Evolutionary conservation across 176 grass and related monocot genomes (phyloP), one percentile per base, ranked within the genome.

Genomic region (Phoenix dactylifera): DNA sequence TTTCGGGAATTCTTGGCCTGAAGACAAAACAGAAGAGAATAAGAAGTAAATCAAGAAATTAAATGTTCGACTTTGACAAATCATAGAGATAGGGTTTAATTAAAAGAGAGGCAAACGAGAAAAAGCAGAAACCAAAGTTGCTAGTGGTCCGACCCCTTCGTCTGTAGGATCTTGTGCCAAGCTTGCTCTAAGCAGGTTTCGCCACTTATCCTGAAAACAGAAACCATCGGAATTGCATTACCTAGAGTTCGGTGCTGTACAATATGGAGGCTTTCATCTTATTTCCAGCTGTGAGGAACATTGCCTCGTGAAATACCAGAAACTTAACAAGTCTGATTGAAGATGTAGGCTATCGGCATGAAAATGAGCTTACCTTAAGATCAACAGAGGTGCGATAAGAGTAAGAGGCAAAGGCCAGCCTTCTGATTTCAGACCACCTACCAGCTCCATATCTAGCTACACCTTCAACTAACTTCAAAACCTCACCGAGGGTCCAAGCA

Each of bases 371-470:
- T 22, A 89, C 94, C 88, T 99, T 99, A 48, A 99, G 94, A 88
- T 99, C 94, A 52, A 99, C 94, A 18, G 94, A 93, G 52, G 94
- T 99, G 22, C 94, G 87, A 72, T 99, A 99, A 2, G 94, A 99
- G 72, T 89, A 93, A 3, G 84, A 92, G 60, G 88, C 55, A 60
- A 99, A 99, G 28, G 76, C 71, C 16, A 93, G 57, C 64, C 89
- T 77, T 71, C 85, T 79, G 54, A 99, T 99, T 79, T 99, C 88
- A 58, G 94, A 93, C 94, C 94, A 99, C 66, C 89, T 99, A 29
- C 94, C 94, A 75, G 82, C 71, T 39, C 94, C 94, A 53, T 68
- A 93, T 53, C 59, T 74, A n/a, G 94, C 81, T n/a, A 99, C 94
- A 19, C 94, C 94, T 60, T 99, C 88, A 51, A 99, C 94, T 79